Percentiles rank a stretch among this genome's conserved stretches.
These are phyloP conservation scores for Termitomyces sp. DNA, from an alignment of 768 basidiomycete species.

Conservation along the genomic window DNA sequence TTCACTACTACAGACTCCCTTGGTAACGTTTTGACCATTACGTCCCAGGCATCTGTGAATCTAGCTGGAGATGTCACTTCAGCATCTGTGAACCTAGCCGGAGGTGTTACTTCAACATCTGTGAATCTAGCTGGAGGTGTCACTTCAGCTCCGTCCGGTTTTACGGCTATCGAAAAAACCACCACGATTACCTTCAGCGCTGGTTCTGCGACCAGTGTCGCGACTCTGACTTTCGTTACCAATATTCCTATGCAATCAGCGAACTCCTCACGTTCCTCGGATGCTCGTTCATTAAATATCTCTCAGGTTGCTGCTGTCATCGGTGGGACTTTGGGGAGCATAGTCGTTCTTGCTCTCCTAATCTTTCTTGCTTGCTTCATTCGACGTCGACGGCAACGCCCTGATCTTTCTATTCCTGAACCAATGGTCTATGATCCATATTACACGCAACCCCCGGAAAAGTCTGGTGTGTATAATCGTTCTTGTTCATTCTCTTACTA, in stretches of 20 bases:
- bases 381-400: not conserved
- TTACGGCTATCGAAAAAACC: conserved; percentile 1
- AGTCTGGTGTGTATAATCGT: conserved; percentile 1
- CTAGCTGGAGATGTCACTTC: not conserved
- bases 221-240: conserved; percentile 2
- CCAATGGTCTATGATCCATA: not conserved
- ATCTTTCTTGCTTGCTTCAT: not conserved
- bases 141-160: not conserved
- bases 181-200: conserved; percentile 4
- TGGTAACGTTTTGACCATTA: not conserved
- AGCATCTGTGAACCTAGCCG: not conserved
- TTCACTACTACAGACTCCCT: not conserved
- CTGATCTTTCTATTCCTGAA: not conserved
- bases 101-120: not conserved
- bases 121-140: not conserved
- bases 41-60: not conserved
- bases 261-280: not conserved
- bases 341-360: not conserved
- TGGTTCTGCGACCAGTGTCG: conserved; percentile 1
- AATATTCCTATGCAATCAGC: conserved; percentile 3
- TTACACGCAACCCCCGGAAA: conserved; percentile 5
- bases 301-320: not conserved
- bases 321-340: conserved; percentile 2
- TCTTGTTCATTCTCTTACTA: not conserved
- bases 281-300: not conserved